phyloP scores from a whole-genome alignment of 495 filamentous ascomycete genomes.

The Hypoxylon rickii region DNA sequence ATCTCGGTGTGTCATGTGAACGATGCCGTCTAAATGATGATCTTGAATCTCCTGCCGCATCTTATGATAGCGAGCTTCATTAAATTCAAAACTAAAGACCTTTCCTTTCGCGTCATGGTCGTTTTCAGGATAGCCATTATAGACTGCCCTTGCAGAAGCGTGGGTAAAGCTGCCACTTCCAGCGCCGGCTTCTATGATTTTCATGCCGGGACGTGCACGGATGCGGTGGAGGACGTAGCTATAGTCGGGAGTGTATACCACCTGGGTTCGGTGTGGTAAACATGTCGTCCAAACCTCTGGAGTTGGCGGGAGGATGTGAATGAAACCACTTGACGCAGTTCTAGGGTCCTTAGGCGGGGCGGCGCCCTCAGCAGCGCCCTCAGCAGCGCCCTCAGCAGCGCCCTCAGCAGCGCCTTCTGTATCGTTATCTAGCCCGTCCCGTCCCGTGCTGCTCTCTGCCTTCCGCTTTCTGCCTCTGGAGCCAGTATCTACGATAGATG shows the following conservation, averaged over 20 bases:
- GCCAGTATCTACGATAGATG: conserved; percentile 87
- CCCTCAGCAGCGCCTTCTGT: conserved; percentile 28
- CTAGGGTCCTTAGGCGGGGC: conserved; percentile 43
- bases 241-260: conserved; percentile 97
- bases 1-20: conserved; percentile 86
- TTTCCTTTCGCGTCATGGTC: conserved; percentile 60
- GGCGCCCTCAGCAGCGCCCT: no score
- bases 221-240: conserved; percentile 92
- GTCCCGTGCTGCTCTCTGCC: conserved; percentile 47
- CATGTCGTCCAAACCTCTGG: conserved; percentile 91
- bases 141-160: conserved; percentile 83
- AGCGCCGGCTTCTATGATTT: conserved; percentile 89
- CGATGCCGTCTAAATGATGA: conserved; percentile 73
- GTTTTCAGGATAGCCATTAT: conserved; percentile 70
- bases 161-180: conserved; percentile 97
- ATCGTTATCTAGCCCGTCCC: conserved; percentile 36
- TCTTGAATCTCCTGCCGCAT: conserved; percentile 72
- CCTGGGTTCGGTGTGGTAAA: conserved; percentile 92
- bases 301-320: conserved; percentile 87
- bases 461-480: conserved; percentile 68
- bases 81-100: conserved; percentile 94
- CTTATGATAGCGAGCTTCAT: conserved; percentile 73
- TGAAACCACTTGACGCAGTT: conserved; percentile 78
- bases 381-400: no score
- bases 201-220: conserved; percentile 76